phyloP scores from a whole-genome alignment of 352 stramenopile genomes.

The Phytophthora meadii region DNA sequence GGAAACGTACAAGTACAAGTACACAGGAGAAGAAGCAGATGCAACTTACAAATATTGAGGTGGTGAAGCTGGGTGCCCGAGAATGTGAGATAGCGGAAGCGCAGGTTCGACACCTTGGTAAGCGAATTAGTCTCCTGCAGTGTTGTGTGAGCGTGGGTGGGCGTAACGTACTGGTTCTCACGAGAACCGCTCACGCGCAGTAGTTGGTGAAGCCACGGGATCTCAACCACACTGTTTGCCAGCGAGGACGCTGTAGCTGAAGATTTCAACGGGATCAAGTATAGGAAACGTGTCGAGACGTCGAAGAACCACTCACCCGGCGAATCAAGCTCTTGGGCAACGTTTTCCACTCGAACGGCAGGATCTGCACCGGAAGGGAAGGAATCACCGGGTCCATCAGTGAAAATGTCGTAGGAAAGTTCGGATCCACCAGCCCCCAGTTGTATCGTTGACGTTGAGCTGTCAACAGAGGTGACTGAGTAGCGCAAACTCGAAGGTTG shows the following conservation, averaged over 20 bases:
- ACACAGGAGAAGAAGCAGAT: not conserved
- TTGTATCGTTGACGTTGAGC: constrained; percentile 23
- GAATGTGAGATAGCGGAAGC: constrained; percentile 69
- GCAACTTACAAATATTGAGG: constrained; percentile 65
- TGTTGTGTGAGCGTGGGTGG: constrained; percentile 49
- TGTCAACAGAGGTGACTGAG: constrained; percentile 40
- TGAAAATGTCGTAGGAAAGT: constrained; percentile 53
- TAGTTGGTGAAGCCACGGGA: constrained; percentile 68
- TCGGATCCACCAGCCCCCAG: constrained; percentile 63
- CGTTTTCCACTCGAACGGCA: constrained; percentile 70
- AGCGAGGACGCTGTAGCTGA: constrained; percentile 30
- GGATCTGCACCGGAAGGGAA: constrained; percentile 10
- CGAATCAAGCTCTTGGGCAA: constrained; percentile 65
- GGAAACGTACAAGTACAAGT: too few species aligned
- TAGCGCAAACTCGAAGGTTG: constrained; percentile 53
- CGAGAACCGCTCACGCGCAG: constrained; percentile 64
- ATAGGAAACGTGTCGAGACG: constrained; percentile 46
- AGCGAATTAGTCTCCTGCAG: constrained; percentile 58
- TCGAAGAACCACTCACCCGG: constrained; percentile 80
- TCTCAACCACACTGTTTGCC: constrained; percentile 45
- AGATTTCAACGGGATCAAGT: constrained; percentile 62
- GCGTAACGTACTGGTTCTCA: constrained; percentile 55
- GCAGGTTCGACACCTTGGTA: constrained; percentile 43
- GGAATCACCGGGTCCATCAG: constrained; percentile 27
- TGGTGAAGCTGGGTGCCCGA: constrained; percentile 67